A percentile compares a stretch with the other conserved stretches of the same genome.
phyloP scores from a whole-genome alignment of 441 rosid species.

The Biscutella laevigata region DNA sequence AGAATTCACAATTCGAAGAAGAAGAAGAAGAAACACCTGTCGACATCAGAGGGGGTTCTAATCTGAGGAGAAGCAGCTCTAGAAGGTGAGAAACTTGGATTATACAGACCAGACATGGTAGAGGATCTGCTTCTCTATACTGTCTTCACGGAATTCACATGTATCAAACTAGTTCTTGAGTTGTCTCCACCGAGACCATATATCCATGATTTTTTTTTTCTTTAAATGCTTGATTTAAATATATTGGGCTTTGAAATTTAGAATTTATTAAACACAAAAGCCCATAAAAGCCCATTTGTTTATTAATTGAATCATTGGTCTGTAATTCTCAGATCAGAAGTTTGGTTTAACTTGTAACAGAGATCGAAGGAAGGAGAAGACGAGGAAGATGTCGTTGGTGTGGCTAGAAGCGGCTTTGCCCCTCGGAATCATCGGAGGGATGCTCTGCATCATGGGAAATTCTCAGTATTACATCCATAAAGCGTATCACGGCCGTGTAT shows the following conservation, averaged over 20 bases:
- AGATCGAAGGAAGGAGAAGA: slow-evolving; percentile 7
- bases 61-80: slow-evolving; percentile 96
- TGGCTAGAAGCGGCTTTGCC: slow-evolving; percentile 85
- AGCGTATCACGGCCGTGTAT: slow-evolving; percentile 78
- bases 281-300: slow-evolving; percentile 1
- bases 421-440: slow-evolving; percentile 86
- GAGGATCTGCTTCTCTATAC: no score
- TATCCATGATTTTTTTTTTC: no score
- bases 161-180: slow-evolving; percentile 11
- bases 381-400: slow-evolving; percentile 49
- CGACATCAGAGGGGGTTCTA: slow-evolving; percentile 79
- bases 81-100: slow-evolving; percentile 87
- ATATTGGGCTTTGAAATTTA: slow-evolving; percentile 1
- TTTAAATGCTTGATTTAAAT: not conserved
- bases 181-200: slow-evolving; percentile 15
- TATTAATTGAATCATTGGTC: not conserved
- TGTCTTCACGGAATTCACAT: no score
- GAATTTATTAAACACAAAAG: not conserved
- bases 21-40: slow-evolving; percentile 51
- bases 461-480: slow-evolving; percentile 85
- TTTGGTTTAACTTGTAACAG: not conserved
- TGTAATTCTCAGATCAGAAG: not conserved
- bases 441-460: slow-evolving; percentile 78
- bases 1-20: no score
- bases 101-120: slow-evolving; percentile 94